Conservation (phyloP, 805 yeast genomes). For the Spathaspora arborariae region DNA sequence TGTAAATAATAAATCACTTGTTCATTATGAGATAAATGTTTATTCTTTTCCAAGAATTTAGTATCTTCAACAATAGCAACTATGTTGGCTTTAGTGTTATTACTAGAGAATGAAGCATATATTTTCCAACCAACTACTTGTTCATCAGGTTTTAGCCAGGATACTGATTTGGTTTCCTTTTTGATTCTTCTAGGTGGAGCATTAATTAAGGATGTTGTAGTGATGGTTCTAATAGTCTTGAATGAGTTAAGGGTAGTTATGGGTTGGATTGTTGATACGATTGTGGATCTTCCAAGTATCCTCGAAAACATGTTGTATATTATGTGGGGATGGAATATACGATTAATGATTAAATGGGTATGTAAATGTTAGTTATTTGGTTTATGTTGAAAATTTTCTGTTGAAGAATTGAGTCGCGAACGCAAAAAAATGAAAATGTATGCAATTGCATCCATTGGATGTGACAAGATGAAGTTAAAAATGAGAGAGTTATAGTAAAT, state of each 20-base stretch:
- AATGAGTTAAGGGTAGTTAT: not conserved
- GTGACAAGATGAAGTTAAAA: no score
- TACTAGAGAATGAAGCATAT: slow-evolving; percentile 73
- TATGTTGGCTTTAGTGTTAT: slow-evolving; percentile 78
- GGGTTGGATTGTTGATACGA: not conserved
- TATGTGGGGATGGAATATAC: not conserved
- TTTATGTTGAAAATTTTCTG: slow-evolving; percentile 4
- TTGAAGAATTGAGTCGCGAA: not conserved
- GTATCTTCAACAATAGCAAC: slow-evolving; percentile 66
- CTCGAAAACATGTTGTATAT: not conserved
- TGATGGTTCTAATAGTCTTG: not conserved
- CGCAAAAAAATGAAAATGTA: not conserved
- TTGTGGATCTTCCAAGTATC: no score
- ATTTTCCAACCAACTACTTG: slow-evolving; percentile 62
- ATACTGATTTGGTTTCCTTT: not conserved
- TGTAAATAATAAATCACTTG: slow-evolving; percentile 73
- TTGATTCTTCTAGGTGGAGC: not conserved
- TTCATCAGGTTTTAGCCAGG: slow-evolving; percentile 10
- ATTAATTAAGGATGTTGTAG: not conserved
- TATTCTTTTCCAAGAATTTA: slow-evolving; percentile 54
- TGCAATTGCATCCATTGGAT: not conserved
- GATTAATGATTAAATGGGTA: not conserved
- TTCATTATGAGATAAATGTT: slow-evolving; percentile 56
- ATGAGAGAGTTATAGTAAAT: no score
- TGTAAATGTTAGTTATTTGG: not conserved